Percentiles rank a stretch among this genome's conserved stretches.
Conservation (phyloP, 305 asterid genomes). For the Euphrasia arctica region DNA sequence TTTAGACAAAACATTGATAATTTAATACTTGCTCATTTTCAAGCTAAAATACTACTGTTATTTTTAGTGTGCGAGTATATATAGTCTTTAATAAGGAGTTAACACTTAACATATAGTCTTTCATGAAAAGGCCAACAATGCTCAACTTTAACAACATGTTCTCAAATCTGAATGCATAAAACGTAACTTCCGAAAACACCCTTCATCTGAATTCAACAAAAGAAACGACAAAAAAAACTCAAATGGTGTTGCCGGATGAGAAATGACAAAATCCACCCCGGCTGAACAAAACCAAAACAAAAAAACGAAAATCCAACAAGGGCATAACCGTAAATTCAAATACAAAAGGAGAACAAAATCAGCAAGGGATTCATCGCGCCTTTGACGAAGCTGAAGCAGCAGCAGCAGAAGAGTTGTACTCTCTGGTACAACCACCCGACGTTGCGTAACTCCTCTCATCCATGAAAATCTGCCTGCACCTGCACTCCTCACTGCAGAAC, state of each 20-base stretch:
- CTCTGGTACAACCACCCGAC: slow-evolving; percentile 36
- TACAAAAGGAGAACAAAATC: slow-evolving; percentile 39
- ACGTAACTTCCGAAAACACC: slow-evolving; percentile 32
- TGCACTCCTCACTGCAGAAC: slow-evolving; percentile 90
- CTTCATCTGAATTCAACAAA: slow-evolving; percentile 2
- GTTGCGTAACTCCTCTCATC: slow-evolving; percentile 46
- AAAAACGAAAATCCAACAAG: slow-evolving; percentile 27
- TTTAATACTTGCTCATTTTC: too few species aligned
- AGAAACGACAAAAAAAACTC: slow-evolving; percentile 29
- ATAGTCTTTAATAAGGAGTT: too few species aligned
- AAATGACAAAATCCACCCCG: slow-evolving; percentile 31
- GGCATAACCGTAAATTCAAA: slow-evolving; percentile 36
- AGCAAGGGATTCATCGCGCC: slow-evolving; percentile 41
- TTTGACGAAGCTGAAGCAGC: slow-evolving; percentile 34
- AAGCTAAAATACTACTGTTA: too few species aligned
- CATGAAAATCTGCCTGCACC: slow-evolving; percentile 89
- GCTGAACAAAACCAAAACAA: slow-evolving; percentile 18
- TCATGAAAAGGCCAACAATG: not conserved
- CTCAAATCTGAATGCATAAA: not conserved
- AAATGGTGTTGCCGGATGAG: slow-evolving; percentile 29
- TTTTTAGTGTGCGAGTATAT: too few species aligned
- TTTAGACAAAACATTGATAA: too few species aligned
- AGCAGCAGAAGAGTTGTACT: slow-evolving; percentile 39
- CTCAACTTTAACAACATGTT: not conserved
- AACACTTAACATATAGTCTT: too few species aligned